Base-by-base conservation (phyloP, 129 eudicot genomes). In the Glebionis coronaria region DNA sequence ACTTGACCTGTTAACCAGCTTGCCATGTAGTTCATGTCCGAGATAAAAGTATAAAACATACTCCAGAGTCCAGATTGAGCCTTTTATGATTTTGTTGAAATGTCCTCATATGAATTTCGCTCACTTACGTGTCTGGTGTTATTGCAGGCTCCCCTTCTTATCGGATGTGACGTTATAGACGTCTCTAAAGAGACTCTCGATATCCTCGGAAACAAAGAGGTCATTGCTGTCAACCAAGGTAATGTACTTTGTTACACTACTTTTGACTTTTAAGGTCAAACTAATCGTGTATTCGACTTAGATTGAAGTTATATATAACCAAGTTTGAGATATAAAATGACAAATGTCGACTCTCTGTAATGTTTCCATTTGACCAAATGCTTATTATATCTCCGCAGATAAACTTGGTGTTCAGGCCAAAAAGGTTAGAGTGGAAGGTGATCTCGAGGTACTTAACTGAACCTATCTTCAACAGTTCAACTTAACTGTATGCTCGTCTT, bases 151-250 rank as follows among this genome's bases (percentile, higher is more conserved):
- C 98, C 98, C 9, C 85, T 93, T 71, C 85, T 93, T 53, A 82
- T 93, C 3, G 98, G 98, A 35, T 86, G 95, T 77, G 96, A 88
- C 65, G 92, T 86, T 67, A 82, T 84, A 79, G 73, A 73, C 56
- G 67, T 79, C 53, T 12, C 86, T 1, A 78, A 82, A 49, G 90
- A 88, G 51, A 82, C 88, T 14, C 73, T 80, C 68, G 79, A 82
- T 67, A 88, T 93, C 65, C 71, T 93, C 23, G 79, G 73, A 58
- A 88, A 93, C 75, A 74, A 52, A 70, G 98, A 93, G 63, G 98
- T 93, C 18, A 88, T 93, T 47, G 95, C 86, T 44, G 90, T 88
- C 29, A 88, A 93, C 76, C 95, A 93, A 84, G 98, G 96, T 88
- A 9, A 2, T 29, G 23, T 9, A 5, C 14, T 35, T 74, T 35